phyloP scores from a whole-genome alignment of 768 basidiomycete genomes.

The Gloeopeniophorella convolvens region DNA sequence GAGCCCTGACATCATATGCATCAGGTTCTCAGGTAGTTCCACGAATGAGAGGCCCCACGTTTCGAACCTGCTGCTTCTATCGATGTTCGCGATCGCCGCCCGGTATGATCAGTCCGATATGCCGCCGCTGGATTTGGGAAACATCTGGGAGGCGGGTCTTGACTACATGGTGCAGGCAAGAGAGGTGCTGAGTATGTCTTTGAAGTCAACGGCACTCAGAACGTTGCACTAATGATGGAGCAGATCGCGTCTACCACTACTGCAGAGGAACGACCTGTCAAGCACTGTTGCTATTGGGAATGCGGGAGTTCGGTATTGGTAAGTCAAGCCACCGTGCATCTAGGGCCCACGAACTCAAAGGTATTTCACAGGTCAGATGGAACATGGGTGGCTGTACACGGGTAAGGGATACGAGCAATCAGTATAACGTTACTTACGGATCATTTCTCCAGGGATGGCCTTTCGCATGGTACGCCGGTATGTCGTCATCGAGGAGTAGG shows the following conservation, averaged over 20 bases:
- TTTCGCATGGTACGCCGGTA: constrained; percentile 54
- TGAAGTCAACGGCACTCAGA: no score
- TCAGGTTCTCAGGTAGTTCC: constrained; percentile 39
- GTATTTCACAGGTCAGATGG: constrained; percentile 48
- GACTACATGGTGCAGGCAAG: constrained; percentile 59
- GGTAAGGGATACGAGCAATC: constrained; percentile 34
- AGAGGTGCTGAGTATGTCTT: constrained; percentile 49
- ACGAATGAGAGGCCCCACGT: constrained; percentile 40
- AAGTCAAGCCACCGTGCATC: constrained; percentile 22
- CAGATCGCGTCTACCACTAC: constrained; percentile 59
- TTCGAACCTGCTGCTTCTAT: constrained; percentile 63
- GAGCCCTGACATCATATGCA: background rate
- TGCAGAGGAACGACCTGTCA: constrained; percentile 75
- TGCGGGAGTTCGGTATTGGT: constrained; percentile 83
- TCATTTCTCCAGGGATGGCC: constrained; percentile 48
- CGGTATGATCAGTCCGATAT: constrained; percentile 52
- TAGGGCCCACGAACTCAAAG: background rate
- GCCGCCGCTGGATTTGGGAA: constrained; percentile 37
- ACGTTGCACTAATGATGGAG: background rate
- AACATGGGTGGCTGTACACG: constrained; percentile 80
- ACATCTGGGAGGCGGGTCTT: constrained; percentile 66
- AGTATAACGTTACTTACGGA: background rate
- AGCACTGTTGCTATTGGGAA: constrained; percentile 68
- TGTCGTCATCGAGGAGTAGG: no score
- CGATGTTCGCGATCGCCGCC: constrained; percentile 78